These are phyloP conservation scores for Rhodofomes roseus DNA, from an alignment of 1,284 basidiomycete genomes.

Conservation along the genomic window DNA sequence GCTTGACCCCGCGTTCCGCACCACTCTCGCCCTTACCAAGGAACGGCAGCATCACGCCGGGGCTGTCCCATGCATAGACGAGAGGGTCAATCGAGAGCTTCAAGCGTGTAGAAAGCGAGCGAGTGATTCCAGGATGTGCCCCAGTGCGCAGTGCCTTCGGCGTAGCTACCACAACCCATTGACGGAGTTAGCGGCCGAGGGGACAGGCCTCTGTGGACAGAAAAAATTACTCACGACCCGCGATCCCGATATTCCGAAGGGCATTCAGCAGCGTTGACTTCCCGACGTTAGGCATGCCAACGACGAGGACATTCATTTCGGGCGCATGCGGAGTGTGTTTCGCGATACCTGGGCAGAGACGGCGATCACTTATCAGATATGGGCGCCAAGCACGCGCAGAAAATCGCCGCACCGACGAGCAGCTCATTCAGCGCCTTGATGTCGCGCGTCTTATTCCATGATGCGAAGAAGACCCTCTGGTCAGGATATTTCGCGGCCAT, in stretches of 20 bases:
- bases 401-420: conserved; percentile 62
- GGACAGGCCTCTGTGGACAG: not conserved
- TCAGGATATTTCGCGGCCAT: conserved; percentile 66
- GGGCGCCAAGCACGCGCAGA: not conserved
- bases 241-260: conserved; percentile 84
- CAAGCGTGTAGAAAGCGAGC: conserved; percentile 77
- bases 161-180: conserved; percentile 36
- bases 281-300: conserved; percentile 99
- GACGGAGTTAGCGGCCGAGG: not conserved
- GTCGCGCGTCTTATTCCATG: conserved; percentile 63
- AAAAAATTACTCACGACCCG: conserved; percentile 57
- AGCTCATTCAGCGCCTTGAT: conserved; percentile 59
- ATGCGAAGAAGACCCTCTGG: conserved; percentile 65
- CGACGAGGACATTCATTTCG: conserved; percentile 84
- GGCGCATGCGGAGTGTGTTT: conserved; percentile 61
- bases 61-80: conserved; percentile 94
- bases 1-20: conserved; percentile 88
- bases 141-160: conserved; percentile 90
- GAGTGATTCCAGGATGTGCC: conserved; percentile 85
- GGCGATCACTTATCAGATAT: not conserved
- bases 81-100: conserved; percentile 77
- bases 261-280: conserved; percentile 95
- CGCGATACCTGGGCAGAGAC: conserved; percentile 54
- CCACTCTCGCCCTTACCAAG: conserved; percentile 83
- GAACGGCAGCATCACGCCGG: conserved; percentile 96